Conservation (phyloP, 2,329 filamentous ascomycete genomes). For the Diaporthe sp. region DNA sequence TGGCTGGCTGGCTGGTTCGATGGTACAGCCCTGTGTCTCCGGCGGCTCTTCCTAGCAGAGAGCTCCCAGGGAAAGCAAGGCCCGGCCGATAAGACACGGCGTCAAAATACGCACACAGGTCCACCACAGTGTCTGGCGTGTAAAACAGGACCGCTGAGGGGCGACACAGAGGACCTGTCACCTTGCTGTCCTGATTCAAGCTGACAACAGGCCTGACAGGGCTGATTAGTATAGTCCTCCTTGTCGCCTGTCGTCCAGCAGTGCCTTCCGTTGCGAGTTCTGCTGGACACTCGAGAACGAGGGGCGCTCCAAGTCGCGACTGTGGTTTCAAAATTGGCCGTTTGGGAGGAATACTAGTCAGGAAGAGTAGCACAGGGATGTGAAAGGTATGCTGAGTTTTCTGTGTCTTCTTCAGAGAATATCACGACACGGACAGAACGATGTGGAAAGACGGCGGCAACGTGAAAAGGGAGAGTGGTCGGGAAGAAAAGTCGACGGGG, state of each 20-base stretch:
- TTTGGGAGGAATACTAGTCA: constrained; percentile 35
- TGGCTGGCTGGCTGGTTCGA: constrained; percentile 36
- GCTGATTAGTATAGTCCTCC: constrained; percentile 24
- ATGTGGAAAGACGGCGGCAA: not conserved
- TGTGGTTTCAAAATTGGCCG: constrained; percentile 40
- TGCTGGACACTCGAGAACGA: not conserved
- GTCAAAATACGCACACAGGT: constrained; percentile 30
- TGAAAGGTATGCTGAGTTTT: constrained; percentile 29
- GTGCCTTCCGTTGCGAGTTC: not conserved
- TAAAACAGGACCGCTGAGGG: constrained; percentile 10
- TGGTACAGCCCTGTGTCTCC: constrained; percentile 39
- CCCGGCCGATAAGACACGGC: constrained; percentile 36
- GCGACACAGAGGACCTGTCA: constrained; percentile 12
- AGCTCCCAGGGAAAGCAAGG: constrained; percentile 20
- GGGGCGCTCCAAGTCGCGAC: constrained; percentile 35
- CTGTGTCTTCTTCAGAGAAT: constrained; percentile 2
- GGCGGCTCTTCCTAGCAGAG: constrained; percentile 34
- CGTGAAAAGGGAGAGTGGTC: not conserved
- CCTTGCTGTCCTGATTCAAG: constrained; percentile 26
- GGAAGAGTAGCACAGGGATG: constrained; percentile 5
- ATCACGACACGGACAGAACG: not conserved
- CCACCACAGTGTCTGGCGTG: constrained; percentile 30
- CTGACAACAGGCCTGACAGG: not conserved
- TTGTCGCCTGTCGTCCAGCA: constrained; percentile 30
- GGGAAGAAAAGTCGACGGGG: not conserved